Base-by-base conservation (phyloP, 1,284 basidiomycete genomes). In the Trichosporon sp. region DNA sequence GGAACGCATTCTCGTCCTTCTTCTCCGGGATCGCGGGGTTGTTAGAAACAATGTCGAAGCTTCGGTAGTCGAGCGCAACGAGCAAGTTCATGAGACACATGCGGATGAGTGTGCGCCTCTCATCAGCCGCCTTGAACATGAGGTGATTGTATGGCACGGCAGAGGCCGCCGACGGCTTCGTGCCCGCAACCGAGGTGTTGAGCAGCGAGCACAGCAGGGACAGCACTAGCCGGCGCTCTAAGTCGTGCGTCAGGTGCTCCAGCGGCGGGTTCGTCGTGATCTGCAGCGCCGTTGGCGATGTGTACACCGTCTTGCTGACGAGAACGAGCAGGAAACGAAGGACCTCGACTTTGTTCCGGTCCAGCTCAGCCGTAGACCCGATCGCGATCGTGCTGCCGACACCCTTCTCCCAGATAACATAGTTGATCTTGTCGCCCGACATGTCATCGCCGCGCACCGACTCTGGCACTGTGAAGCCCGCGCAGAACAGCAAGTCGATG, bases 161-260 rank as follows among this genome's bases (percentile, higher is more conserved):
- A 2, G 70, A 70, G 7, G 70, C 65, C 10, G 73, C 66, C 21
- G 71, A 68, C 85, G 63, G 85, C 85, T 25, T 88, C 83, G 80
- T 87, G 7, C 65, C 49, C 1, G 72, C 89, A 82, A 96, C 86
- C 14, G 88, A 86, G 6, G 91, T 94, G 77, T 97, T 97, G 66
- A 97, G 83, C 56, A 95, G 81, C 9, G 93, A 95, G 77, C 94
- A 97, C 6, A 97, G 81, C 13, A 96, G 81, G 1, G 92, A 92
- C 57, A 97, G 83, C 14, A 94, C 88, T 68, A 92, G 85, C 56
- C 91, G 86, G 32, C 91, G 85, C 65, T 89, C 87, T 49, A 88
- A 87, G 69, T 86, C 85, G 76, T 92, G 88, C 11, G 91, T 89
- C 63, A 89, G 83, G 74, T 89, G 85, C 23, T 89, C 83, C n/a